Evolutionary conservation across 2,329 filamentous ascomycete species (phyloP).

Genomic region (Aureobasidium mangrovei): DNA sequence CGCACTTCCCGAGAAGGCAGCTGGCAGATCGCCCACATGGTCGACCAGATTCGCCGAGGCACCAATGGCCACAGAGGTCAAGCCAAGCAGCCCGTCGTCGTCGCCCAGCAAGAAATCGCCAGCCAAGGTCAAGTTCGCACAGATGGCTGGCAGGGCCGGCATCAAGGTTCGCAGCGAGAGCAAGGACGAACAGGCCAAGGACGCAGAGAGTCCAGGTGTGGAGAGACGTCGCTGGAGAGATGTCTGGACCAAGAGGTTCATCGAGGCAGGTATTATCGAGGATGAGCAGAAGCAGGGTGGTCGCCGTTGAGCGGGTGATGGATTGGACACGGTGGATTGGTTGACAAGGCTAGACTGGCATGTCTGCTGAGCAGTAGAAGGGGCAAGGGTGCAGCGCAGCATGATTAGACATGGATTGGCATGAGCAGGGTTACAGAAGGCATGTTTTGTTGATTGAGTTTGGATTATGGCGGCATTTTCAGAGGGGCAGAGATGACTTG

Average conservation of each 20-base stretch:
- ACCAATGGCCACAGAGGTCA: constrained; percentile 12
- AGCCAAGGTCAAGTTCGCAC: constrained; percentile 39
- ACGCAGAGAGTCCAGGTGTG: constrained; percentile 14
- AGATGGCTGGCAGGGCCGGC: constrained; percentile 38
- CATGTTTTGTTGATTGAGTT: constrained; percentile 7
- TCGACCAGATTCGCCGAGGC: constrained; percentile 15
- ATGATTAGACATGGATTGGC: neutral
- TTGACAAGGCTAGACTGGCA: neutral
- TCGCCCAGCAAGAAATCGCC: constrained; percentile 23
- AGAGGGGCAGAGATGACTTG: neutral
- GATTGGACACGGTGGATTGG: constrained; percentile 1
- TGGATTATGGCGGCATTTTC: constrained; percentile 6
- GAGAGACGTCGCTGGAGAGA: constrained; percentile 27
- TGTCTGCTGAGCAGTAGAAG: neutral
- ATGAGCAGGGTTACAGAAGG: constrained; percentile 5
- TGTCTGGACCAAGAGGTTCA: constrained; percentile 24
- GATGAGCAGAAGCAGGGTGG: constrained; percentile 11
- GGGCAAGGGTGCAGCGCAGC: neutral
- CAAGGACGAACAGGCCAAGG: constrained; percentile 15
- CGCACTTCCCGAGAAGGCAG: constrained; percentile 2
- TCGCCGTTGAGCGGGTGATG: neutral
- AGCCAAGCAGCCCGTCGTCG: constrained; percentile 6
- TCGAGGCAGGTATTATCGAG: neutral
- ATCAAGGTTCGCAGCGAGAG: constrained; percentile 25
- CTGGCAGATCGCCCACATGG: neutral